These are phyloP conservation scores for Penicillium sp. DNA, from an alignment of 2,329 filamentous ascomycete species.

Conservation along the genomic window DNA sequence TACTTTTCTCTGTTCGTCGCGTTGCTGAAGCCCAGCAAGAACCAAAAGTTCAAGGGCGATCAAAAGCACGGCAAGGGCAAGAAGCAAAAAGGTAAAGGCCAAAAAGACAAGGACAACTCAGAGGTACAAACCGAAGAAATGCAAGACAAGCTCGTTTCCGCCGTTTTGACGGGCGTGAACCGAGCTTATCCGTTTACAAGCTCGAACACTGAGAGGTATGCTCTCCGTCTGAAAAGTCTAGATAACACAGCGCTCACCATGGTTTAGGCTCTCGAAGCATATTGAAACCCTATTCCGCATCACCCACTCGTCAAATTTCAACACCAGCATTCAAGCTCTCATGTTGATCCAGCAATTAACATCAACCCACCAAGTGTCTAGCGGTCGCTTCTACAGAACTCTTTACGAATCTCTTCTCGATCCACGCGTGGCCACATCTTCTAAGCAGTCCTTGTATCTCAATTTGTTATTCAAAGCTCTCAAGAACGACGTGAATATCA, in stretches of 20 bases:
- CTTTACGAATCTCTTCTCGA: constrained; percentile 95
- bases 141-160: constrained; percentile 89
- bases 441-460: constrained; percentile 93
- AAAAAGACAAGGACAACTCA: constrained; percentile 54
- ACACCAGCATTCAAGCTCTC: constrained; percentile 94
- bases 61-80: constrained; percentile 43
- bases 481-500: constrained; percentile 87
- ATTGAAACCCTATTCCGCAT: constrained; percentile 94
- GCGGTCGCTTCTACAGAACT: constrained; percentile 92
- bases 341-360: constrained; percentile 94
- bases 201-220: constrained; percentile 74
- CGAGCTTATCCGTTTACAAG: constrained; percentile 92
- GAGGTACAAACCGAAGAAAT: constrained; percentile 67
- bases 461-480: constrained; percentile 88
- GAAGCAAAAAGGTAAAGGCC: constrained; percentile 31
- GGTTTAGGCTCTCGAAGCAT: constrained; percentile 75
- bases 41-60: constrained; percentile 43
- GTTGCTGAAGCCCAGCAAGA: constrained; percentile 69
- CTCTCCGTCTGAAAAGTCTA: background rate
- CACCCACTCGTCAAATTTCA: constrained; percentile 98
- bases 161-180: constrained; percentile 91
- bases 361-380: constrained; percentile 75
- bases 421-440: constrained; percentile 83
- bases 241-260: constrained; percentile 26
- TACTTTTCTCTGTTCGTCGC: constrained; percentile 90